These are phyloP conservation scores for Auxenochlorella pyrenoidosa DNA, from an alignment of 139 green algal genomes.

Conservation along the genomic window DNA sequence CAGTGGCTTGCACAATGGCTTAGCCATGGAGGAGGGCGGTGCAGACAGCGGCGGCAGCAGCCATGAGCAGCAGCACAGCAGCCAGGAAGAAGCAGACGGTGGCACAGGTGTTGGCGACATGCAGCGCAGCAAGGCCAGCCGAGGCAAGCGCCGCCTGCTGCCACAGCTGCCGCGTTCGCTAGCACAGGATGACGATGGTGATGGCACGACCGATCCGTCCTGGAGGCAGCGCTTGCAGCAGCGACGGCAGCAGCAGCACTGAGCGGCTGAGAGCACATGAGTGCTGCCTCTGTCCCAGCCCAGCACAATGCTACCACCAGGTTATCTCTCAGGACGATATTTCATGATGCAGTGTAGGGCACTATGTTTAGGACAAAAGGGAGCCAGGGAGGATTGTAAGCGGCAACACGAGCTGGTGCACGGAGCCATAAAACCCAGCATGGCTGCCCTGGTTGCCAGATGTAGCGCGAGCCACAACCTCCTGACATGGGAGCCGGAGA, in stretches of 20 bases:
- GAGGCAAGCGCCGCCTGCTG: constrained; percentile 9
- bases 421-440: background rate
- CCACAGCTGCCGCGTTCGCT: background rate
- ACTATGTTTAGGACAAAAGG: no score
- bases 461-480: background rate
- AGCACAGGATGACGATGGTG: background rate
- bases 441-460: background rate
- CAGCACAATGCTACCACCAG: no score
- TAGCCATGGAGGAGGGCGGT: background rate
- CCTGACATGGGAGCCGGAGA: no score
- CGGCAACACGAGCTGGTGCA: background rate
- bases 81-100: background rate
- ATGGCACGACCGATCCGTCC: background rate
- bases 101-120: background rate
- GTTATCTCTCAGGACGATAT: no score
- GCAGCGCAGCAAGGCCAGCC: background rate
- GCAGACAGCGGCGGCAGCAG: background rate
- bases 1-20: background rate
- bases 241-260: background rate
- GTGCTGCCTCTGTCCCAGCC: no score
- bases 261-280: no score
- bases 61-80: background rate
- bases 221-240: background rate
- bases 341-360: no score
- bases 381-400: background rate